These are phyloP conservation scores for Geranium incanum DNA, from an alignment of 441 rosid species.

Conservation along the genomic window DNA sequence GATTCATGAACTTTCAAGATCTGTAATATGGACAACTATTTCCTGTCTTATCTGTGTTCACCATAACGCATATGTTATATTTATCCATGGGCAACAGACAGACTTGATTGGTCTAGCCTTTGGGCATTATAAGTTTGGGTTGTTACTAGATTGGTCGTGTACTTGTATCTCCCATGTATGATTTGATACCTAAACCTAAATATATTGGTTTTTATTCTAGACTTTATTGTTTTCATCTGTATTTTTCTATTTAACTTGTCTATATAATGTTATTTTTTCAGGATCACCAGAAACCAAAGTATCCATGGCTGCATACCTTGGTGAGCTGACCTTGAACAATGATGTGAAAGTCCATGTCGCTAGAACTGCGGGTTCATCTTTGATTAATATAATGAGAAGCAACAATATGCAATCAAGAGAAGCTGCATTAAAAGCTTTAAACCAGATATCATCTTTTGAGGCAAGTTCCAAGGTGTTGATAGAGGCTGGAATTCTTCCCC, in stretches of 20 bases:
- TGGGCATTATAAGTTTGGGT: neutral
- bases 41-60: neutral
- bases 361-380: conserved; percentile 68
- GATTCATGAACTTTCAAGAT: neutral
- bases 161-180: too few relatives aligned
- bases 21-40: neutral
- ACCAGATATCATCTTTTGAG: conserved; percentile 74
- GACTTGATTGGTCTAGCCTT: neutral
- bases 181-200: neutral
- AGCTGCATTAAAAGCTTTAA: conserved; percentile 79
- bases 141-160: neutral
- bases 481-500: conserved; percentile 76
- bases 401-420: conserved; percentile 60
- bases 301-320: conserved; percentile 81
- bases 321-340: conserved; percentile 68
- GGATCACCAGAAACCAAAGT: conserved; percentile 78
- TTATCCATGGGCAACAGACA: neutral
- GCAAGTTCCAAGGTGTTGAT: conserved; percentile 75
- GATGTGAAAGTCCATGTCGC: conserved; percentile 82
- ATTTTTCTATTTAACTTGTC: conserved; percentile 6
- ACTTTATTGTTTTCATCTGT: neutral
- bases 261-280: conserved; percentile 35
- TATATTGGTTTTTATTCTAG: neutral
- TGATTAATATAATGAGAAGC: conserved; percentile 67
- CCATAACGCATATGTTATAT: too few relatives aligned